Evolutionary conservation across 1,284 basidiomycete genomes (phyloP).

Genomic region (Ustilago tritici): DNA sequence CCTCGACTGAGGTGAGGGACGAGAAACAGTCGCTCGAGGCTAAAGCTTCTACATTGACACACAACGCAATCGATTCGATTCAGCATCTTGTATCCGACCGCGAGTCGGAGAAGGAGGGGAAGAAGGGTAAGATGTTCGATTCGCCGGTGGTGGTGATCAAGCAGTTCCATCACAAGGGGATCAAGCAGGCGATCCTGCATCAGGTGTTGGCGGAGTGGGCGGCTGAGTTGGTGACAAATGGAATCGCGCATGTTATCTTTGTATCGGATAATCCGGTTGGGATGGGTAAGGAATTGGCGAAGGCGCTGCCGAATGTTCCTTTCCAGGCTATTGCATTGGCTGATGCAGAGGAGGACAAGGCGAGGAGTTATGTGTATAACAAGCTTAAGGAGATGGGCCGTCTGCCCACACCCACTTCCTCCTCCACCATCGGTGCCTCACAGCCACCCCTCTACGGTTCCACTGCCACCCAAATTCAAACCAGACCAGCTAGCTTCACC

Average conservation of each 20-base stretch:
- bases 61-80: slow-evolving; percentile 28
- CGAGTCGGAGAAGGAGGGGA: slow-evolving; percentile 7
- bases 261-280: slow-evolving; percentile 90
- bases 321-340: slow-evolving; percentile 73
- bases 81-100: slow-evolving; percentile 21
- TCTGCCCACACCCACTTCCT: slow-evolving; percentile 22
- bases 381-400: slow-evolving; percentile 78
- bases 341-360: slow-evolving; percentile 85
- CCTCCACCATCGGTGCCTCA: not conserved
- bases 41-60: slow-evolving; percentile 33
- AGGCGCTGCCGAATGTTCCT: slow-evolving; percentile 88
- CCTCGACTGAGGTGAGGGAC: not conserved
- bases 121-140: slow-evolving; percentile 38
- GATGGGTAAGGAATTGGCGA: slow-evolving; percentile 80
- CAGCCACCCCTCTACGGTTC: slow-evolving; percentile 15
- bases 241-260: slow-evolving; percentile 91
- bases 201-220: slow-evolving; percentile 86
- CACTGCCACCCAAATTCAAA: not conserved
- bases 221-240: slow-evolving; percentile 72
- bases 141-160: slow-evolving; percentile 61
- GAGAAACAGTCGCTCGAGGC: slow-evolving; percentile 33
- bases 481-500: slow-evolving; percentile 6
- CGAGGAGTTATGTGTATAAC: slow-evolving; percentile 83
- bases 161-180: slow-evolving; percentile 64
- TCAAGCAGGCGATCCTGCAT: slow-evolving; percentile 79